These are phyloP conservation scores for Corylus avellana DNA, from an alignment of 306 rosid species.

Conservation along the genomic window DNA sequence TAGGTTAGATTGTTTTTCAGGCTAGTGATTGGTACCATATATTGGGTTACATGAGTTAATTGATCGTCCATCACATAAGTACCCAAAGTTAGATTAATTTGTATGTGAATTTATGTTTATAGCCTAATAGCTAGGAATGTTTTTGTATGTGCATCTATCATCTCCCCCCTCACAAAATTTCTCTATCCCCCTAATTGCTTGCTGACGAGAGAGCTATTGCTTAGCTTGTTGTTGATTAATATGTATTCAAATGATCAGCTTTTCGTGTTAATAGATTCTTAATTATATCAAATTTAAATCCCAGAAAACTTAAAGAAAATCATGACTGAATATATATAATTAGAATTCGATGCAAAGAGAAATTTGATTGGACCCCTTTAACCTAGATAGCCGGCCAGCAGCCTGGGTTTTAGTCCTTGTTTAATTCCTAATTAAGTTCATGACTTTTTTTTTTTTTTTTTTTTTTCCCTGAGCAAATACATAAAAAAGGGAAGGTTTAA, in stretches of 20 bases:
- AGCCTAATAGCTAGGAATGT: not conserved
- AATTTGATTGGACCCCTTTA: not conserved
- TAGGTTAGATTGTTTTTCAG: not conserved
- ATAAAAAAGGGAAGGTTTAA: too few relatives aligned
- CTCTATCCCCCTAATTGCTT: not conserved
- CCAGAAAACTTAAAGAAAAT: not conserved
- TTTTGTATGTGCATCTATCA: not conserved
- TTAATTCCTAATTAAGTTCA: not conserved
- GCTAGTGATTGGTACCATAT: not conserved
- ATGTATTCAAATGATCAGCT: too few relatives aligned
- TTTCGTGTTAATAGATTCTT: not conserved
- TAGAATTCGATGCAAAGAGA: not conserved
- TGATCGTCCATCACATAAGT: not conserved
- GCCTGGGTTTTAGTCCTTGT: not conserved
- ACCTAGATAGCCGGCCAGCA: not conserved
- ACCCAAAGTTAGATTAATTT: not conserved
- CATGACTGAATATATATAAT: not conserved
- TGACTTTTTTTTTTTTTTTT: not conserved
- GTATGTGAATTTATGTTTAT: not conserved
- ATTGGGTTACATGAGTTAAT: not conserved
- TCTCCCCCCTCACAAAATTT: not conserved
- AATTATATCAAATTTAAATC: not conserved
- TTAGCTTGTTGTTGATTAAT: not conserved
- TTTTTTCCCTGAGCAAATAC: too few relatives aligned
- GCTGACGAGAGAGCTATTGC: not conserved